Evolutionary conservation across 441 rosid species (phyloP), one percentile per base, ranked within the genome.

Genomic region (Gossypium davidsonii): DNA sequence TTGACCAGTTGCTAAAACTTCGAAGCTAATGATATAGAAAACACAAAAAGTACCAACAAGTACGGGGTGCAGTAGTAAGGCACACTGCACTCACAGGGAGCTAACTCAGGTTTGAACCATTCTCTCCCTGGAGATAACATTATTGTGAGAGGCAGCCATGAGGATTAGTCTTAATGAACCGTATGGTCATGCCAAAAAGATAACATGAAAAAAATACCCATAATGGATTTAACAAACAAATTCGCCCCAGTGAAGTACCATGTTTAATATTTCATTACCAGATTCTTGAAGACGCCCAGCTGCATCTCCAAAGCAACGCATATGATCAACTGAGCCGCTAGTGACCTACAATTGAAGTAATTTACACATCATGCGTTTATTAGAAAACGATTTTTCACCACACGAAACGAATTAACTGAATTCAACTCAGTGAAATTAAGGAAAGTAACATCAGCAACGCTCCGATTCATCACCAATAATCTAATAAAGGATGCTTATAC

Each of bases 241-340:
- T 6, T 7, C 9, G 70, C 51, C 59, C 20, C 17, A 39, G 10
- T 3, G 9, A 73, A 39, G 55, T 34, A 42, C 14, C 15, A 51
- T 6, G 42, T 64, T 53, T 49, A 71, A 66, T 9, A 26, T 17
- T 10, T 68, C 34, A 28, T 42, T 57, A 88, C 97, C 91, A 4
- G 92, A 83, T 78, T 89, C 98, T 67, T 92, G 98, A 73, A 92
- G 88, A 48, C 85, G 86, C 42, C 95, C 97, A 0, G 88, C 86
- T 48, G 96, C 94, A 67, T 91, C 97, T 14, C 88, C 89, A 60
- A 92, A 92, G 81, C 97, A 92, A 46, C 78, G 81, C 92, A 92
- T 90, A 73, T 92, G 97, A 73, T 94, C 96, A 59, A 86, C 90
- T 0, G 96, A 87, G 81, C 82, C 81, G 25, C 80, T 73, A 10